Evolutionary conservation across 2,329 filamentous ascomycete genomes (phyloP).

Genomic region (Xylaria sp.): DNA sequence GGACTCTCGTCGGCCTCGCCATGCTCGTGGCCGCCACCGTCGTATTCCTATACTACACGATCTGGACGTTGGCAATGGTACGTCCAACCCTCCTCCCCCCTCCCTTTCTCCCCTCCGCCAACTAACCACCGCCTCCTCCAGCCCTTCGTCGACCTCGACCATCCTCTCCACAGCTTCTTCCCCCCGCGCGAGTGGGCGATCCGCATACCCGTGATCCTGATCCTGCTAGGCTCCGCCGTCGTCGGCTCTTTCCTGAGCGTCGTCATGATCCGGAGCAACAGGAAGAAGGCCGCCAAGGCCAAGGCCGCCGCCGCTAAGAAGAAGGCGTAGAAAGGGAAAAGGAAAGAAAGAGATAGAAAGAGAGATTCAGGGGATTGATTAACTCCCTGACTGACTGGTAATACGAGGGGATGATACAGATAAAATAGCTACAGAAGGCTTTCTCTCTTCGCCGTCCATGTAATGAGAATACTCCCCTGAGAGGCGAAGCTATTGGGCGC

Average conservation of each 20-base stretch:
- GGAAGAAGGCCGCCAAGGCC: slow-evolving; percentile 95
- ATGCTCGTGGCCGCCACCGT: slow-evolving; percentile 73
- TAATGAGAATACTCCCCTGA: neutral
- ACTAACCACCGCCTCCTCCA: slow-evolving; percentile 56
- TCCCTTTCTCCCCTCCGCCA: neutral
- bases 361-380: neutral
- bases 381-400: neutral
- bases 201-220: slow-evolving; percentile 95
- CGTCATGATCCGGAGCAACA: slow-evolving; percentile 99
- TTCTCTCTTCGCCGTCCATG: neutral
- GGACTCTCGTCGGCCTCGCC: slow-evolving; percentile 79
- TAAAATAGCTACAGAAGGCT: neutral
- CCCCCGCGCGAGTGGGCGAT: slow-evolving; percentile 98
- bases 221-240: slow-evolving; percentile 89
- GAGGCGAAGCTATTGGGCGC: neutral
- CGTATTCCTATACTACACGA: slow-evolving; percentile 86
- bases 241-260: slow-evolving; percentile 95
- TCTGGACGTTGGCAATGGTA: slow-evolving; percentile 99
- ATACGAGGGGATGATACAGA: neutral
- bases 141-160: slow-evolving; percentile 97
- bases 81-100: slow-evolving; percentile 35
- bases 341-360: neutral
- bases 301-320: slow-evolving; percentile 82
- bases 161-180: slow-evolving; percentile 94
- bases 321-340: slow-evolving; percentile 69